phyloP scores from a whole-genome alignment of 345 rosid genomes.

The Passiflora organensis region DNA sequence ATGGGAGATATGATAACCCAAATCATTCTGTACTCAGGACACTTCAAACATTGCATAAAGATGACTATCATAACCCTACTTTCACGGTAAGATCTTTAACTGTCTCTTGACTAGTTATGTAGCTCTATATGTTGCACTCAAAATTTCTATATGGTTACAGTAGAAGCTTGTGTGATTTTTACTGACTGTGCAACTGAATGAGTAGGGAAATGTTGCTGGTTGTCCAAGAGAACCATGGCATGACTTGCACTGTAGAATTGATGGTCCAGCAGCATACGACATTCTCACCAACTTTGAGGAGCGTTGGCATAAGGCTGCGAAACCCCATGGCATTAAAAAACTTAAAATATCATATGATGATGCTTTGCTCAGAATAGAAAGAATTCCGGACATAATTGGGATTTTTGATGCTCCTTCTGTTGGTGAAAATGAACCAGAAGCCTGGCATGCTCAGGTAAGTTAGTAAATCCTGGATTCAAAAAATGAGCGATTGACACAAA shows the following conservation, averaged over 20 bases:
- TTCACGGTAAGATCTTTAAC: conserved; percentile 50
- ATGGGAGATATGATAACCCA: conserved; percentile 89
- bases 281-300: conserved; percentile 89
- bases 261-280: conserved; percentile 98
- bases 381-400: conserved; percentile 78
- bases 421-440: conserved; percentile 53
- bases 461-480: conserved; percentile 3
- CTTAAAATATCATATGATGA: conserved; percentile 71
- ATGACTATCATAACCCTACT: conserved; percentile 89
- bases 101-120: conserved; percentile 5
- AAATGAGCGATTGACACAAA: background rate
- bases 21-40: conserved; percentile 75
- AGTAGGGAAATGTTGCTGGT: conserved; percentile 61
- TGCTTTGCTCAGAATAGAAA: conserved; percentile 65
- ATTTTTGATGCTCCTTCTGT: conserved; percentile 43
- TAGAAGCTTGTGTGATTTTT: background rate
- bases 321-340: conserved; percentile 73
- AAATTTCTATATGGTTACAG: no score
- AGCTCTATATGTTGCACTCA: background rate
- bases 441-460: conserved; percentile 92
- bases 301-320: conserved; percentile 83
- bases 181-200: background rate
- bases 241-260: conserved; percentile 85
- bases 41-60: conserved; percentile 65
- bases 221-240: conserved; percentile 98